Percentiles rank a stretch among this genome's conserved stretches.
Evolutionary conservation across 306 rosid species (phyloP).

Genomic region (Quercus ilex): DNA sequence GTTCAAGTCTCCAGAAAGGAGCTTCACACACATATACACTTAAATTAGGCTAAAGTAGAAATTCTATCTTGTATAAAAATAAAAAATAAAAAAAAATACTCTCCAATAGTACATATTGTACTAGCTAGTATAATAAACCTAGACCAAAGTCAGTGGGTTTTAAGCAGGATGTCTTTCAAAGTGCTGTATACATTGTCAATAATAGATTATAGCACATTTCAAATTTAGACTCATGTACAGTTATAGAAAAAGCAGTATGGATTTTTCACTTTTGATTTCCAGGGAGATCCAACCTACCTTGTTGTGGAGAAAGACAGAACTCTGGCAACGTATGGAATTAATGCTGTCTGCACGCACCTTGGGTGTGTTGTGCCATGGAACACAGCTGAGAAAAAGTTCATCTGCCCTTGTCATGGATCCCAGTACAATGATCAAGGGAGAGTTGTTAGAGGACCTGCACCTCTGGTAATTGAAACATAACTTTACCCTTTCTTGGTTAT

Average conservation of each 20-base stretch:
- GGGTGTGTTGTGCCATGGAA: slow-evolving; percentile 98
- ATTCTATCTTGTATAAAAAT: no score
- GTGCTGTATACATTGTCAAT: no score
- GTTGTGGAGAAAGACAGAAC: slow-evolving; percentile 86
- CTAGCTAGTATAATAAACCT: no score
- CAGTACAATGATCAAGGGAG: slow-evolving; percentile 87
- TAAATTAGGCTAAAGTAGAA: no score
- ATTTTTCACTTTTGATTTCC: background rate
- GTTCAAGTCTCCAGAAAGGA: no score
- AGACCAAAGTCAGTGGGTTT: no score
- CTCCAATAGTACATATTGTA: no score
- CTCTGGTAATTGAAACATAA: slow-evolving; percentile 59
- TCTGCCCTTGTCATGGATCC: slow-evolving; percentile 99
- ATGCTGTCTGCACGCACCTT: slow-evolving; percentile 98
- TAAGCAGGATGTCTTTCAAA: no score
- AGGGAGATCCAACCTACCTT: slow-evolving; percentile 97
- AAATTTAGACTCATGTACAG: background rate
- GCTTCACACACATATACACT: no score
- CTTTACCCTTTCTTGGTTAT: background rate
- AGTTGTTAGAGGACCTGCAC: slow-evolving; percentile 99
- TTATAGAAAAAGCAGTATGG: background rate
- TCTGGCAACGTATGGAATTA: slow-evolving; percentile 84
- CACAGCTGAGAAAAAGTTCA: slow-evolving; percentile 77
- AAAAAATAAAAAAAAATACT: no score
- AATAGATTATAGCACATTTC: no score